phyloP scores from a whole-genome alignment of 73 alveolate genomes.

The Paramecium biaurelia region DNA sequence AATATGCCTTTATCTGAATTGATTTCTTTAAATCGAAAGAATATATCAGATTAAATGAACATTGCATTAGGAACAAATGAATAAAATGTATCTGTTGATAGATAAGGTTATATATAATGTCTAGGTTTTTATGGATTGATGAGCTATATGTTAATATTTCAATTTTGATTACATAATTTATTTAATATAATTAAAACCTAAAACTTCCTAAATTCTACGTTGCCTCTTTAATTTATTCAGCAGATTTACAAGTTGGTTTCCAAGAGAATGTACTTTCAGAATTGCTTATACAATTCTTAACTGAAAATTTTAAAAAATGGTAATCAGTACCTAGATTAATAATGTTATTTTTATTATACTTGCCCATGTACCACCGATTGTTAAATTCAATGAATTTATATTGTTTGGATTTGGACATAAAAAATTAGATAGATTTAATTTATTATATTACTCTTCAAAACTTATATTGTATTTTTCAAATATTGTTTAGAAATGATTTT shows the following conservation, averaged over 20 bases:
- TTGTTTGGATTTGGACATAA: background rate
- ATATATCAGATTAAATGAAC: background rate
- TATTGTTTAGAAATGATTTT: background rate
- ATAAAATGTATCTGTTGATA: background rate
- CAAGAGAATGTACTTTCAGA: constrained; percentile 26
- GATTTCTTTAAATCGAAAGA: background rate
- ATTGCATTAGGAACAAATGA: background rate
- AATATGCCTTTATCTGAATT: background rate
- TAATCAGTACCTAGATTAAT: background rate
- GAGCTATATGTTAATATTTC: background rate
- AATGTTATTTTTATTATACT: background rate
- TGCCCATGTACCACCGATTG: background rate
- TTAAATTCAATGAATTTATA: background rate
- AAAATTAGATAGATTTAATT: background rate
- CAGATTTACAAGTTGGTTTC: constrained; percentile 53
- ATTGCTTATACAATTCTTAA: background rate
- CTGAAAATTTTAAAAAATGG: constrained; percentile 32
- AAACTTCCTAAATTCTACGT: background rate
- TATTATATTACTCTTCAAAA: background rate
- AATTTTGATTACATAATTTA: background rate
- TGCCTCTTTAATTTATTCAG: background rate
- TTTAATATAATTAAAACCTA: background rate
- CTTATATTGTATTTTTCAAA: background rate
- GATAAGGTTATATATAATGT: background rate
- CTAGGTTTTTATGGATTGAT: background rate